A percentile compares a stretch with the other conserved stretches of the same genome.
These are phyloP conservation scores for Paecilomyces variotii DNA, from an alignment of 2,329 filamentous ascomycete genomes.

Conservation along the genomic window DNA sequence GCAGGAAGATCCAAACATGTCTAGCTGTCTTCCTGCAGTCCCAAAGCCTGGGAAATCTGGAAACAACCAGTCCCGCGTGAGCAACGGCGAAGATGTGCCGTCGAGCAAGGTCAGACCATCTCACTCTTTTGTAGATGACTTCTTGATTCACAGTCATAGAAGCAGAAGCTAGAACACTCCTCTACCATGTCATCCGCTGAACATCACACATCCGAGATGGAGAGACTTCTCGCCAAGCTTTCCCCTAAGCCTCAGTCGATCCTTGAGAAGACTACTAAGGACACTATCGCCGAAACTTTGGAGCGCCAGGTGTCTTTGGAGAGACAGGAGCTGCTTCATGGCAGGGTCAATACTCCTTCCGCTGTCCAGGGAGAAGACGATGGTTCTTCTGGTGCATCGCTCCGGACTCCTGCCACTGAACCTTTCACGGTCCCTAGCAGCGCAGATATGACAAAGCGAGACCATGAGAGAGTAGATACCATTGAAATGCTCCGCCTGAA, in stretches of 20 bases:
- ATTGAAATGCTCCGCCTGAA: constrained; percentile 49
- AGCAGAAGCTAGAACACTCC: constrained; percentile 40
- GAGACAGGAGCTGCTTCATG: constrained; percentile 50
- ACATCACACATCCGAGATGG: constrained; percentile 45
- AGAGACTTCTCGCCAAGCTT: constrained; percentile 47
- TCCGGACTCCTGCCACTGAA: constrained; percentile 10
- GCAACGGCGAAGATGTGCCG: constrained; percentile 16
- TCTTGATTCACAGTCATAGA: constrained; percentile 32
- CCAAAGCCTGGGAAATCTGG: constrained; percentile 27
- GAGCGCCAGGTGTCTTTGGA: constrained; percentile 58
- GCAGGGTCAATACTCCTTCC: constrained; percentile 8
- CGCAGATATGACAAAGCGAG: constrained; percentile 7
- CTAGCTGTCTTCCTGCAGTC: constrained; percentile 20
- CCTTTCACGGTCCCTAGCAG: constrained; percentile 4
- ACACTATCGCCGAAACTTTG: constrained; percentile 60
- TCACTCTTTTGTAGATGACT: neutral
- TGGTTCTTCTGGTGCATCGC: constrained; percentile 12
- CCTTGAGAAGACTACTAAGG: constrained; percentile 12
- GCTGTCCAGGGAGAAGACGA: constrained; percentile 13
- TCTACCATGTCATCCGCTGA: constrained; percentile 19
- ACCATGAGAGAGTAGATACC: constrained; percentile 22
- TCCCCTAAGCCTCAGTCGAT: constrained; percentile 26
- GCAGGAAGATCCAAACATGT: constrained; percentile 16
- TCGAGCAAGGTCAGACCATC: constrained; percentile 29
- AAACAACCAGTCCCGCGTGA: constrained; percentile 18